These are phyloP conservation scores for Acacia pycnantha DNA, from an alignment of 331 rosid genomes.

Conservation along the genomic window DNA sequence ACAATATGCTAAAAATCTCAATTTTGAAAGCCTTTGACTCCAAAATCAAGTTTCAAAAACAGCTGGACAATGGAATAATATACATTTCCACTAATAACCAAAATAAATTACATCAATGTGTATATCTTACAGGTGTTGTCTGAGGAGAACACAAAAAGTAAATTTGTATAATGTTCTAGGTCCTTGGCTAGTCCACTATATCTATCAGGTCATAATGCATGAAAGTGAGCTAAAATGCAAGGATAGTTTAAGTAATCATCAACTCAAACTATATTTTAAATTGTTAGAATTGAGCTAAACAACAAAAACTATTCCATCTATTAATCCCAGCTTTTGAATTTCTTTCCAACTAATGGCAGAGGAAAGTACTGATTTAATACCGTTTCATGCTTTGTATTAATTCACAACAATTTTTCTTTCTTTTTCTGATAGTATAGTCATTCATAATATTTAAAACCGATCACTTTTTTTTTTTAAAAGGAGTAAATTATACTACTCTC, in stretches of 20 bases:
- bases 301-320: neutral
- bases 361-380: neutral
- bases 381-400: no score
- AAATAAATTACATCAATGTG: neutral
- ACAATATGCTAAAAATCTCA: constrained; percentile 5
- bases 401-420: neutral
- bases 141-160: neutral
- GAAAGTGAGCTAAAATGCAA: neutral
- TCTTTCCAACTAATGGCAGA: neutral
- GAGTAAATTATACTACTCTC: neutral
- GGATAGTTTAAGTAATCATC: neutral
- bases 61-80: constrained; percentile 9
- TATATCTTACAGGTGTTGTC: neutral
- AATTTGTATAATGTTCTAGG: neutral
- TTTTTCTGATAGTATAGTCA: neutral
- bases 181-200: neutral
- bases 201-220: neutral
- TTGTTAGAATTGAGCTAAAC: neutral
- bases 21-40: constrained; percentile 9
- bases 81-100: neutral
- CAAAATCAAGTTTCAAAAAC: constrained; percentile 19
- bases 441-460: no score
- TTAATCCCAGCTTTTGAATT: neutral
- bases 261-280: no score
- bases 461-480: neutral